A percentile compares a stretch with the other conserved stretches of the same genome.
Conservation (phyloP, 768 basidiomycete genomes). For the Steccherinum ochraceum region DNA sequence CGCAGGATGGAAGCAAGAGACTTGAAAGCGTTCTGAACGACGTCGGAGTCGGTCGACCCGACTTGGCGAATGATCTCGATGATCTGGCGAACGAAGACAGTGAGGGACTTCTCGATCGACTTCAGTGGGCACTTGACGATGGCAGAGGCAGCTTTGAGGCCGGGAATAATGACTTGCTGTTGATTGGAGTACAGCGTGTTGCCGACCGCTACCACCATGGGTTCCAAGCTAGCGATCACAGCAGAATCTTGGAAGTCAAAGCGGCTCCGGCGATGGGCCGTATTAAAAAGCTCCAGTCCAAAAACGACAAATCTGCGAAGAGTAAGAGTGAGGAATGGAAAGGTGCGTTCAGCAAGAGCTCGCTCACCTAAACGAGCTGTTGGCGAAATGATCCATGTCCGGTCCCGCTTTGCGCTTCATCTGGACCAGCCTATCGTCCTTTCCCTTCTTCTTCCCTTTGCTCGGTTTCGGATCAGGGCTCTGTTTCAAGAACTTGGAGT, state of each 20-base stretch:
- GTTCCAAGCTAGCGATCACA: slow-evolving; percentile 78
- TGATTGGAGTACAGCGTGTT: slow-evolving; percentile 87
- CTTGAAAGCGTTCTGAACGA: slow-evolving; percentile 83
- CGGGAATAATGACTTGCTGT: slow-evolving; percentile 65
- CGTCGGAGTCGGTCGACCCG: slow-evolving; percentile 85
- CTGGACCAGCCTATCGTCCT: slow-evolving; percentile 67
- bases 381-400: slow-evolving; percentile 65
- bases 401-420: slow-evolving; percentile 55
- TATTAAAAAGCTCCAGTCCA: slow-evolving; percentile 86
- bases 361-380: slow-evolving; percentile 78
- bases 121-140: slow-evolving; percentile 82
- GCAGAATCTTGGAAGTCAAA: slow-evolving; percentile 77
- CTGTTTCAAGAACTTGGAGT: slow-evolving; percentile 79
- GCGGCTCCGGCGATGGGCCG: slow-evolving; percentile 77
- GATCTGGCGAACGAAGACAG: slow-evolving; percentile 79
- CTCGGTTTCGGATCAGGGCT: slow-evolving; percentile 32
- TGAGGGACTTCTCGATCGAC: slow-evolving; percentile 65
- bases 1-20: slow-evolving; percentile 84
- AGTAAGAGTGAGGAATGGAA: neutral
- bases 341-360: neutral
- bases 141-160: slow-evolving; percentile 72
- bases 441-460: slow-evolving; percentile 29
- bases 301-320: slow-evolving; percentile 79
- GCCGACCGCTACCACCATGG: slow-evolving; percentile 82
- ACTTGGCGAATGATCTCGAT: slow-evolving; percentile 75